A percentile compares a stretch with the other conserved stretches of the same genome.
phyloP scores from a whole-genome alignment of 768 basidiomycete genomes.

The Tricholomella constricta region DNA sequence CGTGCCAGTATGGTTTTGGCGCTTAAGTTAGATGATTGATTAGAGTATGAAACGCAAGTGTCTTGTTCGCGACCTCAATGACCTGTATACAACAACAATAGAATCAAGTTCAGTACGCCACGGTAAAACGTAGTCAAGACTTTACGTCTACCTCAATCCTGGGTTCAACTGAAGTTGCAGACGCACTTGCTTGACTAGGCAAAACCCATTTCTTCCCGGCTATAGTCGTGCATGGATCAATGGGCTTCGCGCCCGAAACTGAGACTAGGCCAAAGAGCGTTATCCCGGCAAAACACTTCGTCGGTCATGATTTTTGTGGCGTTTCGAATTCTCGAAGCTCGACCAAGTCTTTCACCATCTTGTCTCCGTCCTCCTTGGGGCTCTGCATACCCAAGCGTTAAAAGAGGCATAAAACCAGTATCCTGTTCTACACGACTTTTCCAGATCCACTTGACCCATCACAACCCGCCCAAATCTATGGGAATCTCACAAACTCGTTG shows the following conservation, averaged over 20 bases:
- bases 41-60: slow-evolving; percentile 62
- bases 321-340: no score
- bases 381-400: no score
- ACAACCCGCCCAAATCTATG: no score
- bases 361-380: no score
- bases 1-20: slow-evolving; percentile 53
- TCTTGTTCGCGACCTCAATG: slow-evolving; percentile 59
- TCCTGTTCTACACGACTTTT: no score
- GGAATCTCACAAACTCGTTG: not conserved
- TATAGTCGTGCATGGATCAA: slow-evolving; percentile 54
- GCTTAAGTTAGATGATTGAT: slow-evolving; percentile 61
- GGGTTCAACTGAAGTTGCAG: slow-evolving; percentile 48
- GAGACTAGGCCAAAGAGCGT: not conserved
- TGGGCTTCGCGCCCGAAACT: not conserved
- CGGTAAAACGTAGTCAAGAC: not conserved
- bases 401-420: no score
- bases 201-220: slow-evolving; percentile 58
- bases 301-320: no score
- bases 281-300: not conserved
- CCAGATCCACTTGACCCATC: no score
- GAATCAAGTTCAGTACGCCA: no score
- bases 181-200: slow-evolving; percentile 49
- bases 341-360: no score
- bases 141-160: slow-evolving; percentile 53
- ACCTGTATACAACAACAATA: slow-evolving; percentile 34